Conservation (phyloP, 2,329 filamentous ascomycete species). For the Hirsutella minnesotensis region DNA sequence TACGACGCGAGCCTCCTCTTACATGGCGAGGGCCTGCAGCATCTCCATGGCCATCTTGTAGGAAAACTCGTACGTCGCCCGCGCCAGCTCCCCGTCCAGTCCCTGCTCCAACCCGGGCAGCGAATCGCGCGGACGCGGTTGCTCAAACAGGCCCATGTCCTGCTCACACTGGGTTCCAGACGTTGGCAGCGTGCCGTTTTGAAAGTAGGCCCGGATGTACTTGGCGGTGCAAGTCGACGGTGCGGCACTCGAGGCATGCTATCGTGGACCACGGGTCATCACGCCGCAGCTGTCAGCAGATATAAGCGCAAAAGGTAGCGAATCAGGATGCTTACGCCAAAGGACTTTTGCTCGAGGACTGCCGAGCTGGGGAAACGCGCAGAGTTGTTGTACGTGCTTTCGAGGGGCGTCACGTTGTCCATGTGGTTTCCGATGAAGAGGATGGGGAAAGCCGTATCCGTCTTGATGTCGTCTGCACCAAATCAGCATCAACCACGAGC, state of each 20-base stretch:
- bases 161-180: slow-evolving; percentile 32
- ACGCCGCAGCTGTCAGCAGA: no score
- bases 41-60: neutral
- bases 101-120: neutral
- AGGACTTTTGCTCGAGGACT: slow-evolving; percentile 36
- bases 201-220: slow-evolving; percentile 31
- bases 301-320: no score
- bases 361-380: slow-evolving; percentile 31
- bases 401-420: slow-evolving; percentile 36
- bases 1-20: neutral
- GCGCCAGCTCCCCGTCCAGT: neutral
- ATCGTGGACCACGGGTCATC: neutral
- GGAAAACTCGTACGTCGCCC: neutral
- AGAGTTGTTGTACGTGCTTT: slow-evolving; percentile 32
- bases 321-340: slow-evolving; percentile 32
- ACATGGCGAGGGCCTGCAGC: neutral
- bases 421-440: slow-evolving; percentile 31
- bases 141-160: slow-evolving; percentile 30
- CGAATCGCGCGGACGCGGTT: neutral
- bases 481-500: slow-evolving; percentile 2
- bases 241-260: slow-evolving; percentile 38
- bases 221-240: slow-evolving; percentile 30
- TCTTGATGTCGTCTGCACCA: slow-evolving; percentile 14
- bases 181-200: slow-evolving; percentile 31
- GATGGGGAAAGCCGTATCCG: slow-evolving; percentile 29